Conservation (phyloP, 148 eudicot species). For the Diospyros lotus region DNA sequence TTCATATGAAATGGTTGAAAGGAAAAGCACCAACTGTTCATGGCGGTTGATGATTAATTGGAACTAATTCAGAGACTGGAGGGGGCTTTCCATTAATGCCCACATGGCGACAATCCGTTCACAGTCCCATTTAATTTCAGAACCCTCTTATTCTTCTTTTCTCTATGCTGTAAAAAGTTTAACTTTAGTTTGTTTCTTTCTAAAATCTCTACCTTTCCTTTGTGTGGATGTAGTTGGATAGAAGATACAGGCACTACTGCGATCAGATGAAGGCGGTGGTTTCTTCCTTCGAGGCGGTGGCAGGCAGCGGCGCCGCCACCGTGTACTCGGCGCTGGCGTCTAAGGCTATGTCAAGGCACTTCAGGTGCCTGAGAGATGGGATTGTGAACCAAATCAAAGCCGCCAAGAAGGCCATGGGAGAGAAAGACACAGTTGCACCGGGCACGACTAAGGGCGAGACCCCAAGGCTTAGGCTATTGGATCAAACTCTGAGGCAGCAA, state of each 20-base stretch:
- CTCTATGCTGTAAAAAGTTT: neutral
- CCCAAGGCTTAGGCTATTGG: constrained; percentile 79
- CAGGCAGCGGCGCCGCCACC: constrained; percentile 61
- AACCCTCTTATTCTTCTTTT: constrained; percentile 10
- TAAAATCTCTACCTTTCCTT: neutral
- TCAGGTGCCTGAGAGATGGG: constrained; percentile 72
- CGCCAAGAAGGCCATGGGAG: constrained; percentile 73
- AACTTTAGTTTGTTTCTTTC: neutral
- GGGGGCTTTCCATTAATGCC: constrained; percentile 50
- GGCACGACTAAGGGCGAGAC: constrained; percentile 79
- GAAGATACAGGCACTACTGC: constrained; percentile 82
- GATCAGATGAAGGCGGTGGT: constrained; percentile 80
- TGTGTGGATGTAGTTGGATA: constrained; percentile 56
- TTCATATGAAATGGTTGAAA: constrained; percentile 5
- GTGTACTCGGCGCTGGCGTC: constrained; percentile 75
- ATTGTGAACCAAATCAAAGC: constrained; percentile 67
- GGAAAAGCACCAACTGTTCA: neutral
- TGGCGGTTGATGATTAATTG: constrained; percentile 9
- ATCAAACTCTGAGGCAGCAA: constrained; percentile 83
- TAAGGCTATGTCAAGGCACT: constrained; percentile 96
- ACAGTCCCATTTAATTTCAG: constrained; percentile 34
- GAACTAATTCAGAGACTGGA: constrained; percentile 48
- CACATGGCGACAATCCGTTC: constrained; percentile 43
- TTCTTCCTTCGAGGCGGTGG: constrained; percentile 68
- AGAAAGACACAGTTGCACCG: constrained; percentile 46